Base-by-base conservation (phyloP, 2,329 filamentous ascomycete species). In the Leptographium galeiforme region DNA sequence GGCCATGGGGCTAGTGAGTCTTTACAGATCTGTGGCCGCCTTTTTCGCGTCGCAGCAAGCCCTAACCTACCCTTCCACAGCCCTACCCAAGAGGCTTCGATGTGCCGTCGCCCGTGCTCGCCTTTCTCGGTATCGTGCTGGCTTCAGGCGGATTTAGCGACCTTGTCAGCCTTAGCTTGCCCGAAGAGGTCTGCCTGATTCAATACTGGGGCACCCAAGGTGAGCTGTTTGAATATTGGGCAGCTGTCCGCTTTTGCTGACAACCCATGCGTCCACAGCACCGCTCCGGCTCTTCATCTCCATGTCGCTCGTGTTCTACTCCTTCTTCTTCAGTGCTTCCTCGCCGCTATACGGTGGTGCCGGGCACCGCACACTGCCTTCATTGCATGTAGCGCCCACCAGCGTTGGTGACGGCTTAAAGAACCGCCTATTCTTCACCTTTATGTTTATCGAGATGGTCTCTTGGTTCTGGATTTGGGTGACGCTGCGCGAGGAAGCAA, bases 381-480 rank as follows among this genome's bases (percentile, higher is more conserved):
- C 66, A n/a, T 67, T 68, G 59, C 68, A 69, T 0, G 66, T 1
- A 51, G 66, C 69, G 38, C 63, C 66, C 49, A 62, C 66, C 63
- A 76, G 67, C 75, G 81, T 69, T 57, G 73, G 80, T 50, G 84
- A 89, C 57, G 77, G 79, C 30, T 68, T 95, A 61, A 89, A 90
- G 71, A 95, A 94, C 65, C 79, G 88, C 50, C 72, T 95, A 43
- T 80, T 95, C 43, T 94, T 96, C 64, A 82, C 85, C 0, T 93
- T 89, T 68, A 82, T 81, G 10, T 93, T 95, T 62, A 64, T 95
- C 63, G 90, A 96, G 72, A 79, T 88, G 66, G 74, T 88, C 59
- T 77, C 78, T 57, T 95, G 89, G 88, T 89, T 95, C 67, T 95
- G 89, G 89, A 81, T 80, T 30, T 88, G 82, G 75, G 74, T 84